phyloP scores from a whole-genome alignment of 1,284 basidiomycete species.

The Boletus mariae region DNA sequence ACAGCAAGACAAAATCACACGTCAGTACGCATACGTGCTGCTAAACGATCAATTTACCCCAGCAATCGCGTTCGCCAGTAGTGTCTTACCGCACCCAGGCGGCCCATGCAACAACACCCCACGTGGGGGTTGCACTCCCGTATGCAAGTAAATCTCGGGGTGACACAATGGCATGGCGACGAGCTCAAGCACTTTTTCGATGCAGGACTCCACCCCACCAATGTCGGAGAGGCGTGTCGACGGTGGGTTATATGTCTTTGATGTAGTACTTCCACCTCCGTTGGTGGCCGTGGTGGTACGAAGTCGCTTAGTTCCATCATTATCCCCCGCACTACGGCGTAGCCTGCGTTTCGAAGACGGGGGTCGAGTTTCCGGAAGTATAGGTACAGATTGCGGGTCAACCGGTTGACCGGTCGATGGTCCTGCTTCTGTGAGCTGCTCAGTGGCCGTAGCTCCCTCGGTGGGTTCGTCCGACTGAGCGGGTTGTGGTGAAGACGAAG shows the following conservation, averaged over 20 bases:
- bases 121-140: constrained; percentile 88
- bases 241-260: constrained; percentile 65
- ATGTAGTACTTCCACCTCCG: not conserved
- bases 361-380: constrained; percentile 18
- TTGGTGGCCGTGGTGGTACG: constrained; percentile 5
- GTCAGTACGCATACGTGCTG: constrained; percentile 8
- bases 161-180: constrained; percentile 94
- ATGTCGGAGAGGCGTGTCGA: constrained; percentile 76
- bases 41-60: constrained; percentile 54
- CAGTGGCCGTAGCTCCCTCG: not conserved
- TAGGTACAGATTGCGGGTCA: not conserved
- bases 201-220: constrained; percentile 81
- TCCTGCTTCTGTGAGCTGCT: constrained; percentile 8
- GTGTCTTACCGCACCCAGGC: constrained; percentile 94
- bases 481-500: too few relatives aligned
- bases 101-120: constrained; percentile 96
- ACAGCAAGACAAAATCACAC: not conserved
- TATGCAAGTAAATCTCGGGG: constrained; percentile 92
- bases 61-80: constrained; percentile 89
- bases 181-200: constrained; percentile 93
- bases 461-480: constrained; percentile 3
- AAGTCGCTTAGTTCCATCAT: constrained; percentile 52
- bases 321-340: constrained; percentile 40
- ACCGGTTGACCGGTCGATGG: constrained; percentile 13
- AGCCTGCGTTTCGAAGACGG: constrained; percentile 53